phyloP scores from a whole-genome alignment of 129 eudicot genomes.

The Lactuca saligna region DNA sequence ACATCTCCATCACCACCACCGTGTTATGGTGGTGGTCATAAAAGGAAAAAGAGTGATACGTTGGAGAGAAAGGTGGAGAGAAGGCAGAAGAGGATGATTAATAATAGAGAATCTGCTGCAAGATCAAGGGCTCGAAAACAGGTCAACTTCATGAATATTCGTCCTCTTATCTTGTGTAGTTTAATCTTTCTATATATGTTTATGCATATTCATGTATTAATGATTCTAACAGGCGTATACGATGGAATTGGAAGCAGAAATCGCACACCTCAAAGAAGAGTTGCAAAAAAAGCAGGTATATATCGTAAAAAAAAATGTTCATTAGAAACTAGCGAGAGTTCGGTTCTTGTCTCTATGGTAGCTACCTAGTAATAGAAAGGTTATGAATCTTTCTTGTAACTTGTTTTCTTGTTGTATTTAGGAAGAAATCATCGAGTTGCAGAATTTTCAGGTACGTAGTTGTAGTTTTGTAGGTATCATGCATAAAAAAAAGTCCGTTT shows the following conservation, averaged over 20 bases:
- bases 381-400: too few species aligned
- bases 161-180: not conserved
- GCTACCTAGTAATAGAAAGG: too few species aligned
- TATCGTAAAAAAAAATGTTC: not conserved
- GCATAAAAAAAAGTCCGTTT: too few species aligned
- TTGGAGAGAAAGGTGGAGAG: conserved; percentile 76
- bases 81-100: conserved; percentile 83
- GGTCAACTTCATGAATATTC: conserved; percentile 40
- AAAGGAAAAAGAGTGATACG: conserved; percentile 39
- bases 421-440: conserved; percentile 64
- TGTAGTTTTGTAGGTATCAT: not conserved
- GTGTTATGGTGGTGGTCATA: conserved; percentile 36
- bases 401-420: conserved; percentile 7
- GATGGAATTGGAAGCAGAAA: conserved; percentile 81
- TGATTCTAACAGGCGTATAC: conserved; percentile 63
- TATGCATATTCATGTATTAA: conserved; percentile 8
- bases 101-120: conserved; percentile 93
- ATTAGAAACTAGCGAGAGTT: too few species aligned
- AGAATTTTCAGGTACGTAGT: conserved; percentile 63
- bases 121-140: conserved; percentile 93
- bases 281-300: conserved; percentile 69
- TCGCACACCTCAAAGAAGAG: conserved; percentile 65
- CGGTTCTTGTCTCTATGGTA: too few species aligned
- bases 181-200: not conserved
- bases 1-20: conserved; percentile 58